Evolutionary conservation across 1,284 basidiomycete species (phyloP), one percentile per base, ranked within the genome.

Genomic region (Rhodotorula mucilaginosa): DNA sequence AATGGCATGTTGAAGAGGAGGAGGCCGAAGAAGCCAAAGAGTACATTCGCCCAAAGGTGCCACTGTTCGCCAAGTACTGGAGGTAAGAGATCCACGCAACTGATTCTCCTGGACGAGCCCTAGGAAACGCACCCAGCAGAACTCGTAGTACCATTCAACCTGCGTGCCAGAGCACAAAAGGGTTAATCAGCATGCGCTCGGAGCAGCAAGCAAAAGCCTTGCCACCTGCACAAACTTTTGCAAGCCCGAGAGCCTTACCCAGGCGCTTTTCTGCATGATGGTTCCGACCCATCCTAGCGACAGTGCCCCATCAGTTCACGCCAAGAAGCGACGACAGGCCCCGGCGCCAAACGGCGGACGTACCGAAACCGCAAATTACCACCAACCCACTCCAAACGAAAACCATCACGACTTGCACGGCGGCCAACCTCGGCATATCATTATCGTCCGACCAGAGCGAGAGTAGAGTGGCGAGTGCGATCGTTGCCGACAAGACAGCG

Each of bases 81-180:
- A 18, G 49, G 49, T 18, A 6, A 23, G 49, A 23, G 49, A 51
- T 18, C 15, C 44, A 29, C 23, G 59, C 29, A 31, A 29, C 58
- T 13, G 29, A 1, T 18, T 58, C 21, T 29, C 39, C 18, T 47
- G 34, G 15, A 6, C 39, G 39, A 44, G 39, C 39, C 10, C 2
- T 4, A 12, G 7, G 29, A 18, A 52, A 19, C 66, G 18, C 51
- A 54, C 67, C 67, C 67, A 68, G n/a, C 39, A n/a, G 3, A 68
- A 29, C 47, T 68, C 67, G 64, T 66, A 66, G 52, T 65, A 72
- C 61, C 65, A 64, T 5, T 67, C 61, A 19, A 56, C 54, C 51
- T 52, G 21, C 19, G 12, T 23, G 21, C 12, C 51, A 23, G 23
- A 23, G 23, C 10, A 13, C 18, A 13, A 3, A n/a, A n/a, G 23